Conservation (phyloP, 2,329 filamentous ascomycete species). For the Stagonosporopsis tanaceti region DNA sequence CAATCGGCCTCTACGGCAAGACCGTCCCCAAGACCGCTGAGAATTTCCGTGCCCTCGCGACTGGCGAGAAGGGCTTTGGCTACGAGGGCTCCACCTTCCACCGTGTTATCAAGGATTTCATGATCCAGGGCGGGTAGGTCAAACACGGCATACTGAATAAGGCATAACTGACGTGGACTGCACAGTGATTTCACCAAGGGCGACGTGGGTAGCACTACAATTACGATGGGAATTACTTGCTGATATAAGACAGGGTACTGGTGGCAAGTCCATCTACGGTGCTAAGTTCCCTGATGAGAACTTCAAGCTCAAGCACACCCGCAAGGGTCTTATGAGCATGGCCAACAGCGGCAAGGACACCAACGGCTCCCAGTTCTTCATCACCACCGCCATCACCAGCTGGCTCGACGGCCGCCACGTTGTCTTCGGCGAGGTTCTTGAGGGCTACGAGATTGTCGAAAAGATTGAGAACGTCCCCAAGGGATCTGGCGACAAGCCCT, state of each 20-base stretch:
- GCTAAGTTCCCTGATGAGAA: slow-evolving; percentile 87
- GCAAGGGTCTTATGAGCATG: slow-evolving; percentile 78
- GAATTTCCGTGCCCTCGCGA: slow-evolving; percentile 77
- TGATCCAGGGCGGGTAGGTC: slow-evolving; percentile 76
- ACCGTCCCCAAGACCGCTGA: slow-evolving; percentile 79
- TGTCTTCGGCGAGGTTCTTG: slow-evolving; percentile 87
- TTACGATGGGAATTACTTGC: background rate
- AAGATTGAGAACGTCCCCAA: slow-evolving; percentile 79
- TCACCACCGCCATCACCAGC: slow-evolving; percentile 80
- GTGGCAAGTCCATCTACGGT: slow-evolving; percentile 89
- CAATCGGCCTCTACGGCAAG: slow-evolving; percentile 86
- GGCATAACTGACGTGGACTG: no score
- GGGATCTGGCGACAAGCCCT: slow-evolving; percentile 71
- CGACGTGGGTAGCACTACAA: slow-evolving; percentile 53
- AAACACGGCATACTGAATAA: no score
- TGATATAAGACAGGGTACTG: slow-evolving; percentile 63
- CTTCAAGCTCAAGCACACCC: slow-evolving; percentile 93
- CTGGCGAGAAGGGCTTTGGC: slow-evolving; percentile 85
- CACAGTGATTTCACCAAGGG: slow-evolving; percentile 78
- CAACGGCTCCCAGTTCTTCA: slow-evolving; percentile 82
- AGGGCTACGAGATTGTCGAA: slow-evolving; percentile 82
- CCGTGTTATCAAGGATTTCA: slow-evolving; percentile 89
- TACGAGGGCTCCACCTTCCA: slow-evolving; percentile 86
- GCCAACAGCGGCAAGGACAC: slow-evolving; percentile 82
- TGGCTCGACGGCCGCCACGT: slow-evolving; percentile 88